Evolutionary conservation across 108 stramenopile species (phyloP), one percentile per base, ranked within the genome.

Genomic region (Pseudonitzschia multiseries): DNA sequence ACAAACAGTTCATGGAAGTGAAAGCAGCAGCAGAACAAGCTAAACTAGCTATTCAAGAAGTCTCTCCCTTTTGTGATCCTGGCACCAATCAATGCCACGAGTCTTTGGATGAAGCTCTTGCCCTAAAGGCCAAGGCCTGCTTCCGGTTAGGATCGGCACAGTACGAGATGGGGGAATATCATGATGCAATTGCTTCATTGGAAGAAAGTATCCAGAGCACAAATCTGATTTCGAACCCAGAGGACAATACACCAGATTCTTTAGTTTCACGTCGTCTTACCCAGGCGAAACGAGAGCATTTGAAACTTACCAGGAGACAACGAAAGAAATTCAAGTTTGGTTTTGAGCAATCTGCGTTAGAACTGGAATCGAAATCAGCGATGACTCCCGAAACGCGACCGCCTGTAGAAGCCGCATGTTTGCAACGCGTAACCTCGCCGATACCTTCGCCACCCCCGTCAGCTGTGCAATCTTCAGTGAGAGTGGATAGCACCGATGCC

Each of bases 131-230:
- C 14, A 94, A 94, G 61, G 90, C 89, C 22, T 90, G 75, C 77
- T 94, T 94, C 73, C 87, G 93, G 28, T 70, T 89, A 12, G 93
- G 93, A 40, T 86, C 85, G 15, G 93, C 86, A 0, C 81, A 88
- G 56, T 69, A 79, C 57, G 80, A 68, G 18, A 41, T 79, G 51
- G 72, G 79, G 14, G 84, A 91, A 13, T 91, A 65, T 50, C 68
- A 68, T 12, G 81, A 84, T 8, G 89, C 93, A 15, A 68, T 89
- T 22, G 61, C 80, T 15, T 75, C 71, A 18, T 87, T 91, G 56
- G 84, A 89, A 29, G 42, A 78, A 43, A 84, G 87, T 52, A 70
- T 90, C 26, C 48, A 73, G 44, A 57, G 81, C 46, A 81, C 87
- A 28, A 70, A 57, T 22, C 61, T 44, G n/a, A 44, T 48, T 40